Percentiles rank a stretch among this genome's conserved stretches.
phyloP scores from a whole-genome alignment of 176 grass and related monocot species.

The Canna indica region DNA sequence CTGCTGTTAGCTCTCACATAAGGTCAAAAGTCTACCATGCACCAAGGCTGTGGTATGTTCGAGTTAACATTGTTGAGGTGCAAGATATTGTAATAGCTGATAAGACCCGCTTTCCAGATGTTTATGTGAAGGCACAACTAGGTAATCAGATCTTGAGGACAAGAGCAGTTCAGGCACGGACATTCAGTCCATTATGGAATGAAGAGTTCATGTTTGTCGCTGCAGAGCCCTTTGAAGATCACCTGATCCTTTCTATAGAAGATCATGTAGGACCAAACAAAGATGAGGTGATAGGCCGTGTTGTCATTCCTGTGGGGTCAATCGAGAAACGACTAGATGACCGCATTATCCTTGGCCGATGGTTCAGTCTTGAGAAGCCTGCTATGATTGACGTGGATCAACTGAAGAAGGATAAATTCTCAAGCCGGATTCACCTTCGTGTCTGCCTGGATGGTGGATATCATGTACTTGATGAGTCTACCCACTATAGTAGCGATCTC shows the following conservation, averaged over 20 bases:
- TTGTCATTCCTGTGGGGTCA: neutral
- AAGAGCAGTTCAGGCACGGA: neutral
- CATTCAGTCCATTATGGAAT: slow-evolving; percentile 2
- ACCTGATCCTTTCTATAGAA: slow-evolving; percentile 2
- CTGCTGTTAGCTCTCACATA: slow-evolving; percentile 14
- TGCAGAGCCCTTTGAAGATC: slow-evolving; percentile 16
- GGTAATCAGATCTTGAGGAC: slow-evolving; percentile 4
- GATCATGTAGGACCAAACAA: neutral
- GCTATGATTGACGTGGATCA: neutral
- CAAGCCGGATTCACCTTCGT: slow-evolving; percentile 6
- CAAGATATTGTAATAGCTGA: slow-evolving; percentile 37
- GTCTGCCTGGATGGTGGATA: slow-evolving; percentile 21
- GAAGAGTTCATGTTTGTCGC: slow-evolving; percentile 27
- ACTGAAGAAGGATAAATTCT: neutral
- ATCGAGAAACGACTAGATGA: neutral
- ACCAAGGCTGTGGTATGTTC: slow-evolving; percentile 62
- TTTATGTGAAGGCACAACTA: slow-evolving; percentile 7
- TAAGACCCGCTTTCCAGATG: neutral
- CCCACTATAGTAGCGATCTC: slow-evolving; percentile 11
- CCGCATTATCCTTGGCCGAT: neutral
- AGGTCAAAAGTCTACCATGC: slow-evolving; percentile 52
- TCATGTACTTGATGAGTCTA: neutral
- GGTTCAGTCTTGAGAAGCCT: slow-evolving; percentile 22
- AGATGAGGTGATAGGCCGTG: slow-evolving; percentile 7
- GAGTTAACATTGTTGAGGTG: slow-evolving; percentile 40